Evolutionary conservation across 139 green algal genomes (phyloP), one percentile per base, ranked within the genome.

Genomic region (Chlamydomonas sp.): DNA sequence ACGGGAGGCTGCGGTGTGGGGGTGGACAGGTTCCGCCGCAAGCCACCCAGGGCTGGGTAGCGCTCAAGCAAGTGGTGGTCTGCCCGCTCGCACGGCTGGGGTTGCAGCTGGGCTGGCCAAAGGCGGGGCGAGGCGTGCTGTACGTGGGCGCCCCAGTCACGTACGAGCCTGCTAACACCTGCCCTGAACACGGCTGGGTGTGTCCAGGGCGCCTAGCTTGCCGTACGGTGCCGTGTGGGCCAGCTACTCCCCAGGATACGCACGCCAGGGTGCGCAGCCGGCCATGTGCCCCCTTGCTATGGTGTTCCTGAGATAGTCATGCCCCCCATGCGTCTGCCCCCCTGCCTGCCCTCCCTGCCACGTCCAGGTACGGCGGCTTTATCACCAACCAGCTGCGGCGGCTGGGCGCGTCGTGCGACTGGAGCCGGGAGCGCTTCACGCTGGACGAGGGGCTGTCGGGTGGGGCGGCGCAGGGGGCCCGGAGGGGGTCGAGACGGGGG

Each of bases 341-440:
- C 67, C 62, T 57, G 16, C 31, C 31, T 49, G 31, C 31, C 31
- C 31, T 49, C 31, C 69, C 64, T 75, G 15, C 57, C 14, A 7
- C 58, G 57, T 15, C 12, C 84, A 90, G 88, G 84, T 95, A 95
- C 73, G 93, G 93, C 20, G 91, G 93, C 63, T 93, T 92, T 78
- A 95, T 95, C 85, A 95, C 91, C 12, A 88, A 93, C 16, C 98
- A 99, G 95, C 90, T 99, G 88, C 91, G 96, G 16, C 92, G 97
- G 8, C 90, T 99, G 76, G 98, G 97, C 60, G 95, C 96, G 58
- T 97, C 92, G 58, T 93, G 97, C 61, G 98, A 99, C 92, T 99
- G 98, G 98, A 90, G 87, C 63, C 89, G 98, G 14, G 93, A 98
- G 95, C 90, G 93, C 1, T 99, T 99, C 93, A 99, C 98, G 2